Base-by-base conservation (phyloP, 2,329 filamentous ascomycete species). In the Aspergillus sp. region DNA sequence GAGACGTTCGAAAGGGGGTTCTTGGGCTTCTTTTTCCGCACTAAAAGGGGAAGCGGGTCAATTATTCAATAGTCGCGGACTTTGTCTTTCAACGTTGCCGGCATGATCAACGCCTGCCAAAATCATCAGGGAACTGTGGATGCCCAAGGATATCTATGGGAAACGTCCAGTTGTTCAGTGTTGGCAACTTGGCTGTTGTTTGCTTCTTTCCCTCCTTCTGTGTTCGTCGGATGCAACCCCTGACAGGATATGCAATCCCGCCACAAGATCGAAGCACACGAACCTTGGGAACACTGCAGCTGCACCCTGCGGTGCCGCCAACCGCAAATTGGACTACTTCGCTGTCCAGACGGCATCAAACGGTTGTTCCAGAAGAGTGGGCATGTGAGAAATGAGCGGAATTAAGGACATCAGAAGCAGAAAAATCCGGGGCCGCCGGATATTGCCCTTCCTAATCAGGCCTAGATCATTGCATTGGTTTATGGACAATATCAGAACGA, bases 31-130 rank as follows among this genome's bases (percentile, higher is more conserved):
- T 64, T 65, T 67, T 64, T 68, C 59, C 23, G 59, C 62, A 66
- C 66, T 66, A 69, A 69, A 68, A 64, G 68, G 68, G 63, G 66
- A 68, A 68, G 66, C 68, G 68, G 68, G 68, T 69, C 68, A 49
- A 51, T 43, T 54, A 54, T 41, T 59, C 41, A 45, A 54, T 47
- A 50, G 50, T 49, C 48, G 57, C 45, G 52, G 52, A 15, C 47
- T 46, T 19, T 46, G 34, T 25, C 25, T 46, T 57, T 57, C 38
- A 57, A 57, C 51, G 57, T 55, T 46, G 13, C 28, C 31, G 54
- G 25, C 31, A 43, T 45, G 48, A 43, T 52, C 23, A 31, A 17
- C 22, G 38, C 19, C 46, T 46, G 48, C 28, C 57, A 43, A 22
- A 41, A 17, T 50, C 22, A 6, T 50, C 54, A 56, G 46, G 41